phyloP scores from a whole-genome alignment of 352 stramenopile genomes.

The Pythium graminicola region DNA sequence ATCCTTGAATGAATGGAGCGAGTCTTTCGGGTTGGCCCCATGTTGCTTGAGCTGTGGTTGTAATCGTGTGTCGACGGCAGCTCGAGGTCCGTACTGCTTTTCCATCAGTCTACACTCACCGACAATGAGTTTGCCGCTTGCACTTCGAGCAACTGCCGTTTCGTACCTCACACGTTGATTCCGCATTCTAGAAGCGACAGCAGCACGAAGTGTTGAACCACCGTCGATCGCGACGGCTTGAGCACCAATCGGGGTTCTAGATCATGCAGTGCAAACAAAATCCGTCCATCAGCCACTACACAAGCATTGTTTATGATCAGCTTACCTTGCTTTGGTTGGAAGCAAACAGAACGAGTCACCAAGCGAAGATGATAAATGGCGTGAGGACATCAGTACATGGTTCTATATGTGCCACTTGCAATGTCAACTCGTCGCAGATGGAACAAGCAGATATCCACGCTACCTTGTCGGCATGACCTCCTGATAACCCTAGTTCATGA shows the following conservation, averaged over 20 bases:
- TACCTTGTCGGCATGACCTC: conserved; percentile 46
- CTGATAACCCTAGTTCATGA: conserved; percentile 69
- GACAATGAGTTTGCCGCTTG: neutral
- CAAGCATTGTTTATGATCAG: too few relatives aligned
- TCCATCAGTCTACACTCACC: conserved; percentile 58
- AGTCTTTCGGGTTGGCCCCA: neutral
- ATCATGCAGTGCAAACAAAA: neutral
- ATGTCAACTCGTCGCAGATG: too few relatives aligned
- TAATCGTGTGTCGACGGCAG: conserved; percentile 29
- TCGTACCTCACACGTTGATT: conserved; percentile 63
- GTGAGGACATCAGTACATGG: conserved; percentile 69
- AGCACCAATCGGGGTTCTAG: conserved; percentile 43
- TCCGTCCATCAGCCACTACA: neutral
- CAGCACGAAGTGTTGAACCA: conserved; percentile 63
- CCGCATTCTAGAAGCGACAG: conserved; percentile 73
- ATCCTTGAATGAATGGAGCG: conserved; percentile 5
- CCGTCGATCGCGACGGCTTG: conserved; percentile 67
- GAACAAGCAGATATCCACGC: too few relatives aligned
- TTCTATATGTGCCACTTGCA: conserved; percentile 22
- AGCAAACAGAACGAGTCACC: conserved; percentile 83
- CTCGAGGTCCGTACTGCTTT: conserved; percentile 55
- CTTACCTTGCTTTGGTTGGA: conserved; percentile 60
- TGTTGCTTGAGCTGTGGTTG: conserved; percentile 10
- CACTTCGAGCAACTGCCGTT: neutral
- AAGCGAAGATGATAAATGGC: conserved; percentile 72